Evolutionary conservation across 306 rosid species (phyloP).

Genomic region (Vachellia pachyceras): DNA sequence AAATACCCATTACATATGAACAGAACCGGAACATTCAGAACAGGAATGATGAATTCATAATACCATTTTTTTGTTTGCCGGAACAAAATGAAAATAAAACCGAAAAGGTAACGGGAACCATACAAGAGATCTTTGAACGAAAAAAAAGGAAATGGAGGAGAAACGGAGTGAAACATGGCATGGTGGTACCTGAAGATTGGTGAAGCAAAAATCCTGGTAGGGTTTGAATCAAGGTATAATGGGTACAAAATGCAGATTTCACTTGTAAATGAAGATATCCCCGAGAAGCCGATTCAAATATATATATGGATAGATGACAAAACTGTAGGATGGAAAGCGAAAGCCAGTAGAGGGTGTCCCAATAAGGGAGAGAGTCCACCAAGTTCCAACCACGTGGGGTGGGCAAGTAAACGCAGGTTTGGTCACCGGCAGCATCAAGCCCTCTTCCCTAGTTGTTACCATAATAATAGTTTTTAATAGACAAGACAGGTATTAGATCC

Average conservation of each 20-base stretch:
- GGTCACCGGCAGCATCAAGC: constrained; percentile 29
- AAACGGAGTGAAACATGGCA: not conserved
- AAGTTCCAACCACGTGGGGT: constrained; percentile 55
- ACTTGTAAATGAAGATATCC: constrained; percentile 26
- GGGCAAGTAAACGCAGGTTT: constrained; percentile 39
- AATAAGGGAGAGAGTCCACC: constrained; percentile 26
- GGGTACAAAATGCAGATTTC: constrained; percentile 5
- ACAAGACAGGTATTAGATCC: not conserved
- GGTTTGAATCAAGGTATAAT: constrained; percentile 20
- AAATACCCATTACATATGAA: not conserved
- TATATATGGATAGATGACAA: not conserved
- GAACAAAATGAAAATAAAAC: not conserved
- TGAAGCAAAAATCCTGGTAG: constrained; percentile 28
- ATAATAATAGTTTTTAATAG: not conserved
- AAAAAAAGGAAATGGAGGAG: constrained; percentile 14
- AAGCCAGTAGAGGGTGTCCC: too few species aligned
- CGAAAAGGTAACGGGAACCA: not conserved
- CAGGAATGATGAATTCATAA: constrained; percentile 20
- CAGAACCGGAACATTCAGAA: constrained; percentile 4
- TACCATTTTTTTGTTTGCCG: not conserved
- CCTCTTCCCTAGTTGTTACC: not conserved
- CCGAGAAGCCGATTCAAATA: not conserved
- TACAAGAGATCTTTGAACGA: not conserved
- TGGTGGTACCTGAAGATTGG: constrained; percentile 54
- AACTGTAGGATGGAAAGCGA: not conserved